Evolutionary conservation across 2,329 filamentous ascomycete species (phyloP).

Genomic region (Beauveria scarabaeidicola): DNA sequence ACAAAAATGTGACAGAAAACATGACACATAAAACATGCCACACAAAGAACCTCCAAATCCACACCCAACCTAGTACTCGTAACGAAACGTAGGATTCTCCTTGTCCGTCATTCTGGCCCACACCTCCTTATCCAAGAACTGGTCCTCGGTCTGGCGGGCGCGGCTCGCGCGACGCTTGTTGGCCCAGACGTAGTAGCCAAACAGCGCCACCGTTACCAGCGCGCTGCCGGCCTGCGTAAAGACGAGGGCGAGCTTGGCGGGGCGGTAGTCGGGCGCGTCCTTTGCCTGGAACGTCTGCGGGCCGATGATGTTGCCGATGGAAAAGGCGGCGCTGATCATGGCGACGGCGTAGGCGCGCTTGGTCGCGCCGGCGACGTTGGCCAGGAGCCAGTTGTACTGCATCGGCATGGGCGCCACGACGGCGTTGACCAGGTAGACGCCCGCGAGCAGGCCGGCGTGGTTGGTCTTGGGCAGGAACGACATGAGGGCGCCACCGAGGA

Average conservation of each 20-base stretch:
- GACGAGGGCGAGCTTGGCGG: slow-evolving; percentile 23
- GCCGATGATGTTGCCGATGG: slow-evolving; percentile 28
- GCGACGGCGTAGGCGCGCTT: slow-evolving; percentile 10
- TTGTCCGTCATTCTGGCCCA: slow-evolving; percentile 46
- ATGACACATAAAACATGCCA: neutral
- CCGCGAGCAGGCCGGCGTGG: slow-evolving; percentile 36
- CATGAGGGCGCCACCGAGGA: slow-evolving; percentile 44
- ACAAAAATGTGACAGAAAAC: neutral
- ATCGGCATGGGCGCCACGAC: slow-evolving; percentile 37
- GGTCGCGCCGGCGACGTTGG: slow-evolving; percentile 32
- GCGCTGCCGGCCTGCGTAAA: slow-evolving; percentile 5
- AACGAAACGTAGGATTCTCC: slow-evolving; percentile 50
- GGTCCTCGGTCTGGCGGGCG: slow-evolving; percentile 30
- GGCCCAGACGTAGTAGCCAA: slow-evolving; percentile 42
- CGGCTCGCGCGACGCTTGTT: slow-evolving; percentile 30
- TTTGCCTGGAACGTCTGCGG: slow-evolving; percentile 27
- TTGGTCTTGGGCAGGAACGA: slow-evolving; percentile 40
- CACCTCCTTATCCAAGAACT: slow-evolving; percentile 31
- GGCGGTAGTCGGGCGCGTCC: slow-evolving; percentile 27
- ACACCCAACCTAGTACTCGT: slow-evolving; percentile 29
- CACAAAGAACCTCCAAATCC: neutral
- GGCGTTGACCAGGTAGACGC: slow-evolving; percentile 43
- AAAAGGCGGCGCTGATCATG: slow-evolving; percentile 19
- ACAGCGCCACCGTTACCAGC: slow-evolving; percentile 14
- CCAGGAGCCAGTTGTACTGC: slow-evolving; percentile 34